A percentile compares a stretch with the other conserved stretches of the same genome.
Conservation (phyloP, 371 early-diverging fungal species). For the Mucor racemosus region DNA sequence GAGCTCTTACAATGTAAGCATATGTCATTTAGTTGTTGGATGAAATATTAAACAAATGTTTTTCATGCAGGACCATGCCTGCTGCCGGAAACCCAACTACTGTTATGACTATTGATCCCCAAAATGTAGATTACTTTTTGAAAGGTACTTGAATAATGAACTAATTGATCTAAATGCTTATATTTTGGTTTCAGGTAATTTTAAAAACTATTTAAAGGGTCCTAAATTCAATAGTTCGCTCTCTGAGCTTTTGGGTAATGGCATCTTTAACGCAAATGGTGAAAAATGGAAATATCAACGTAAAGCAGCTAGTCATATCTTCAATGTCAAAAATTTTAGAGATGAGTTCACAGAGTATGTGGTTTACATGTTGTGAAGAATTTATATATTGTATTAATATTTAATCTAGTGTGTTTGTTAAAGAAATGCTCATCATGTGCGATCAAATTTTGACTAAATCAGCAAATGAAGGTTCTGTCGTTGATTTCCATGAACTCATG, state of each 20-base stretch:
- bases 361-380: too few relatives aligned
- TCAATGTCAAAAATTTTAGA: conserved; percentile 75
- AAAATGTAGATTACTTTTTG: conserved; percentile 44
- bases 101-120: conserved; percentile 48
- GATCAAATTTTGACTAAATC: conserved; percentile 35
- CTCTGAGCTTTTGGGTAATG: conserved; percentile 66
- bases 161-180: background rate
- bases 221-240: conserved; percentile 38
- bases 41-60: background rate
- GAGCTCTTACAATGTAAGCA: conserved; percentile 31
- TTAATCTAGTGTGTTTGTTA: conserved; percentile 49
- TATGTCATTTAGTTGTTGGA: background rate
- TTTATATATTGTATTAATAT: background rate
- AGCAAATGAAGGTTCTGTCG: conserved; percentile 17
- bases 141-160: conserved; percentile 9
- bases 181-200: conserved; percentile 38
- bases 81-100: conserved; percentile 36
- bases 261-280: conserved; percentile 78
- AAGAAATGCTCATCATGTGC: conserved; percentile 39
- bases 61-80: conserved; percentile 25
- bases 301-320: conserved; percentile 72
- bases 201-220: conserved; percentile 66
- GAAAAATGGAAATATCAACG: conserved; percentile 69
- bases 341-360: conserved; percentile 60
- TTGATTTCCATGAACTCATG: conserved; percentile 55